A percentile compares a stretch with the other conserved stretches of the same genome.
Conservation (phyloP, 768 basidiomycete species). For the Erythrobasidium yunnanense region DNA sequence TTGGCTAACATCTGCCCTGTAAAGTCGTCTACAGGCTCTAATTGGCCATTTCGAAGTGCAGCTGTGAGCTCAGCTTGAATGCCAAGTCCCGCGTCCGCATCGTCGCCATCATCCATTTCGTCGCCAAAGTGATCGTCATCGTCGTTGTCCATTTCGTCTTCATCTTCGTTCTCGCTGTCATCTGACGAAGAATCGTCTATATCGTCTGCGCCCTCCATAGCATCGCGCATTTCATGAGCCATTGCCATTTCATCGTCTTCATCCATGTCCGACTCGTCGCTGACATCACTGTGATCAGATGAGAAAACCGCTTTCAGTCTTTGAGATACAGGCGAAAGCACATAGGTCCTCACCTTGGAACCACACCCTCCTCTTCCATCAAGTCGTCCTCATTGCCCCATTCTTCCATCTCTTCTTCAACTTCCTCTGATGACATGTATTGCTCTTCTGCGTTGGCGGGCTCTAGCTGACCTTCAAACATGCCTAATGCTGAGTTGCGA, state of each 20-base stretch:
- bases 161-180: slow-evolving; percentile 50
- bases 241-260: slow-evolving; percentile 75
- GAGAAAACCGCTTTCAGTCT: no score
- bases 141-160: slow-evolving; percentile 52
- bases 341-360: slow-evolving; percentile 8
- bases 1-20: not conserved
- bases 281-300: slow-evolving; percentile 29
- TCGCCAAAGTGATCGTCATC: slow-evolving; percentile 48
- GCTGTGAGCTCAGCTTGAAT: slow-evolving; percentile 29
- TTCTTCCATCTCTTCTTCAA: slow-evolving; percentile 31
- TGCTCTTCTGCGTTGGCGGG: slow-evolving; percentile 35
- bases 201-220: slow-evolving; percentile 68
- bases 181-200: slow-evolving; percentile 52
- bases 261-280: slow-evolving; percentile 49
- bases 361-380: slow-evolving; percentile 33
- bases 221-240: slow-evolving; percentile 62
- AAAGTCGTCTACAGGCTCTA: slow-evolving; percentile 24
- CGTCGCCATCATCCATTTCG: slow-evolving; percentile 52
- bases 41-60: slow-evolving; percentile 12
- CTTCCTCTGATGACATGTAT: slow-evolving; percentile 27
- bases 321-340: not conserved
- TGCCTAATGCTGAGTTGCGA: slow-evolving; percentile 88
- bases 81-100: slow-evolving; percentile 44
- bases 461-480: slow-evolving; percentile 48
- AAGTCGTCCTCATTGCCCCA: slow-evolving; percentile 34